A percentile compares a stretch with the other conserved stretches of the same genome.
Evolutionary conservation across 1,284 basidiomycete genomes (phyloP).

Genomic region (Cryptococcus sp.): DNA sequence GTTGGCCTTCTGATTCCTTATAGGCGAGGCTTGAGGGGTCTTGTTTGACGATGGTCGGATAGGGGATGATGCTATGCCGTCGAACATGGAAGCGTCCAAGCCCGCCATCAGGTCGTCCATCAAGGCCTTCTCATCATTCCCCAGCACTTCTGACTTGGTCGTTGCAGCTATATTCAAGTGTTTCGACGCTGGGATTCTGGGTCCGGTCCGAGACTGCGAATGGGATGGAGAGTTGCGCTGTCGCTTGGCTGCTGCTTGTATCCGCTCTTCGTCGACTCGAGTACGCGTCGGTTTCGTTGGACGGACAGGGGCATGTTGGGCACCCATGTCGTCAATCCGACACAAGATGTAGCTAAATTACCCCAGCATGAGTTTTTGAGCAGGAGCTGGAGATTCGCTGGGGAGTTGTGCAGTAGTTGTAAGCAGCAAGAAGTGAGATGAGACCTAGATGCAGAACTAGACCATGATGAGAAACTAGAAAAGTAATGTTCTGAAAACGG

Average conservation of each 20-base stretch:
- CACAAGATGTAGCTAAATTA: too few relatives aligned
- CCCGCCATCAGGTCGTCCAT: slow-evolving; percentile 49
- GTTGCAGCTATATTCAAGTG: not conserved
- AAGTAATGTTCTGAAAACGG: not conserved
- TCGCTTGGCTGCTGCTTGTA: slow-evolving; percentile 3
- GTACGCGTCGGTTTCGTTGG: too few relatives aligned
- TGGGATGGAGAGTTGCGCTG: slow-evolving; percentile 4
- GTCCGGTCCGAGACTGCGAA: not conserved
- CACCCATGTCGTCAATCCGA: too few relatives aligned
- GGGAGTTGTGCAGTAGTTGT: too few relatives aligned
- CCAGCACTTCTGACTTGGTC: not conserved
- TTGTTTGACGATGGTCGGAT: slow-evolving; percentile 9
- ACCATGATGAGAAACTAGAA: not conserved
- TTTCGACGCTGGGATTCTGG: not conserved
- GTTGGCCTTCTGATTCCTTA: slow-evolving; percentile 2
- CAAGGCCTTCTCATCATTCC: slow-evolving; percentile 44
- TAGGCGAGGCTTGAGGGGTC: slow-evolving; percentile 11
- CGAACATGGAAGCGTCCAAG: slow-evolving; percentile 47
- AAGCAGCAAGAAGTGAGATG: not conserved
- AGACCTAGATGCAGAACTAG: not conserved
- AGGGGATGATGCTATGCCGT: slow-evolving; percentile 25
- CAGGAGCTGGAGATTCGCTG: too few relatives aligned
- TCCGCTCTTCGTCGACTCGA: slow-evolving; percentile 4
- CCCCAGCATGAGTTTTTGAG: too few relatives aligned
- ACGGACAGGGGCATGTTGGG: too few relatives aligned